Conservation (phyloP, 2,329 filamentous ascomycete genomes). For the Neodidymelliopsis sp. region DNA sequence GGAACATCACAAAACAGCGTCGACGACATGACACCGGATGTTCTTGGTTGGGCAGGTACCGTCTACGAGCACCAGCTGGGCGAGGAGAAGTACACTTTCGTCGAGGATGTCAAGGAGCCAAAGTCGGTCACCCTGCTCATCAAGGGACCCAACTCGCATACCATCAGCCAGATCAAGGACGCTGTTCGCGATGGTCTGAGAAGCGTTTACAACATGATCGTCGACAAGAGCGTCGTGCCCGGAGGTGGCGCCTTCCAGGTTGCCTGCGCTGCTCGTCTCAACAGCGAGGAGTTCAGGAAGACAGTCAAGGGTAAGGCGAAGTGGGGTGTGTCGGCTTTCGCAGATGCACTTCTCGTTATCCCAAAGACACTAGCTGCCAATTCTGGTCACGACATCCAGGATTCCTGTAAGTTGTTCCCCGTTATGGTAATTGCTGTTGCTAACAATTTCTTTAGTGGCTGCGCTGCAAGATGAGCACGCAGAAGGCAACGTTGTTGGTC, state of each 20-base stretch:
- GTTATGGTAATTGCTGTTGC: slow-evolving; percentile 14
- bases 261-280: slow-evolving; percentile 85
- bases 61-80: slow-evolving; percentile 98
- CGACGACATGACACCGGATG: slow-evolving; percentile 85
- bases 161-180: slow-evolving; percentile 95
- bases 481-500: slow-evolving; percentile 84
- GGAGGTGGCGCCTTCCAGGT: slow-evolving; percentile 96
- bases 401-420: slow-evolving; percentile 72
- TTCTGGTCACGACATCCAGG: slow-evolving; percentile 94
- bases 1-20: slow-evolving; percentile 94
- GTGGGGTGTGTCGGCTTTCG: slow-evolving; percentile 93
- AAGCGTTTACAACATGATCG: slow-evolving; percentile 99
- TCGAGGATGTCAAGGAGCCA: slow-evolving; percentile 98
- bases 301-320: slow-evolving; percentile 98
- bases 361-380: slow-evolving; percentile 98
- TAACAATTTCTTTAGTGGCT: slow-evolving; percentile 68
- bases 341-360: slow-evolving; percentile 92
- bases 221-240: slow-evolving; percentile 94
- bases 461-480: slow-evolving; percentile 83
- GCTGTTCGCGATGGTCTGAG: slow-evolving; percentile 93
- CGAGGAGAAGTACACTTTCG: slow-evolving; percentile 98
- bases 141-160: slow-evolving; percentile 97
- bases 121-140: slow-evolving; percentile 98
- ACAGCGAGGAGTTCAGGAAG: slow-evolving; percentile 85
- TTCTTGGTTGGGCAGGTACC: slow-evolving; percentile 92